phyloP scores from a whole-genome alignment of 2,329 filamentous ascomycete genomes.

The Apiospora sp. region DNA sequence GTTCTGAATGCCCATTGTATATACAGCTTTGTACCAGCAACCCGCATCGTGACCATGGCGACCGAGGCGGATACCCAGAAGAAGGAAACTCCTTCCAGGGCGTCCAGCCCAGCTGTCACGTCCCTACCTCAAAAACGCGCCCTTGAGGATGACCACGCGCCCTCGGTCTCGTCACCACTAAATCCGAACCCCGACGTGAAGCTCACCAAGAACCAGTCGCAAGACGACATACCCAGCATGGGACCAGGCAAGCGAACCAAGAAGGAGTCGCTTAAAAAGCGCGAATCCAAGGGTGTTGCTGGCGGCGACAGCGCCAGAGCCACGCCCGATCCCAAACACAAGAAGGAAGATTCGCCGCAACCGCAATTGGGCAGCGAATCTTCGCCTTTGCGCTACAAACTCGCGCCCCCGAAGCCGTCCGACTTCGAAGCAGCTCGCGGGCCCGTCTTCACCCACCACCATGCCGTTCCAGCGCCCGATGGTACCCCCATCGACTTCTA shows the following conservation, averaged over 20 bases:
- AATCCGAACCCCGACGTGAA: constrained; percentile 68
- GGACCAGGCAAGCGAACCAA: constrained; percentile 64
- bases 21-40: background rate
- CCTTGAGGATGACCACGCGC: constrained; percentile 74
- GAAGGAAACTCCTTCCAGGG: constrained; percentile 41
- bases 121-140: constrained; percentile 70
- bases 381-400: constrained; percentile 67
- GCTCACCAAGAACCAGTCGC: constrained; percentile 46
- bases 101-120: constrained; percentile 41
- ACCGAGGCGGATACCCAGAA: constrained; percentile 40
- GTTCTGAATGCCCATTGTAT: constrained; percentile 14
- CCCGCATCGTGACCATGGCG: constrained; percentile 37
- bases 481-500: constrained; percentile 64
- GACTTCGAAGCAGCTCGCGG: constrained; percentile 69
- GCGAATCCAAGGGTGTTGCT: constrained; percentile 64
- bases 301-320: constrained; percentile 56
- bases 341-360: constrained; percentile 1
- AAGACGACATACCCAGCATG: constrained; percentile 36
- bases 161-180: constrained; percentile 76
- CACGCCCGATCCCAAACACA: constrained; percentile 63
- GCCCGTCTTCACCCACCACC: constrained; percentile 64
- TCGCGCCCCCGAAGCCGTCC: constrained; percentile 67
- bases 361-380: constrained; percentile 50
- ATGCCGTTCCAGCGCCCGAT: constrained; percentile 58
- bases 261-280: constrained; percentile 74